Base-by-base conservation (phyloP, 345 rosid genomes). In the Fremontodendron californicum region DNA sequence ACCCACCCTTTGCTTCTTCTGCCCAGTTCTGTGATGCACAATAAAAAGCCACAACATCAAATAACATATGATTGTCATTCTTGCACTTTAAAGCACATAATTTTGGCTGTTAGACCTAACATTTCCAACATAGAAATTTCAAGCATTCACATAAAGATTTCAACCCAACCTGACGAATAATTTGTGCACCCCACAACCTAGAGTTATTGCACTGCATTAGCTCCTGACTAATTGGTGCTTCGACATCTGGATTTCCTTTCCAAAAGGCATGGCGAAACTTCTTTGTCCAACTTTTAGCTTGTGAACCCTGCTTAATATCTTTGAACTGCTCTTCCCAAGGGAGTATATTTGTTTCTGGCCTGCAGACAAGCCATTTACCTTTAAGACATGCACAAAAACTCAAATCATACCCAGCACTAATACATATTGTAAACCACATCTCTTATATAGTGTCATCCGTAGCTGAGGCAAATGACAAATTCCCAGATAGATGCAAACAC, bases 191-290 rank as follows among this genome's bases (percentile, higher is more conserved):
- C 93, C 96, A 93, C 60, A 33, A 66, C 79, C 74, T 83, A 29
- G 99, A 79, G 83, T 93, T 58, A 80, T 95, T 93, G 70, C 98
- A 95, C 46, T 81, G 84, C 80, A 89, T 60, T 33, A 95, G 84
- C 79, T 86, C 90, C 33, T 72, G 7, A 65, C 98, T 91, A 40
- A 93, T 67, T 29, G 91, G 94, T 45, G 99, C 89, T 0, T 23
- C 45, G 39, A 91, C 99, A 33, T 93, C 91, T 0, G 96, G 97
- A 78, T 95, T 92, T 29, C 99, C 99, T 85, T 88, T 93, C 99
- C 99, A 95, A 82, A 80, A 92, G 71, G 99, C 99, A 71, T 46
- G 84, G 6, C 86, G 89, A 52, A 70, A 49, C 80, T 89, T 93
- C 39, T 77, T 80, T 4, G 52, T 33, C 96, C 97, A 95, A 78